phyloP scores from a whole-genome alignment of 192 early-diverging fungal genomes.

The Mortierella claussenii region DNA sequence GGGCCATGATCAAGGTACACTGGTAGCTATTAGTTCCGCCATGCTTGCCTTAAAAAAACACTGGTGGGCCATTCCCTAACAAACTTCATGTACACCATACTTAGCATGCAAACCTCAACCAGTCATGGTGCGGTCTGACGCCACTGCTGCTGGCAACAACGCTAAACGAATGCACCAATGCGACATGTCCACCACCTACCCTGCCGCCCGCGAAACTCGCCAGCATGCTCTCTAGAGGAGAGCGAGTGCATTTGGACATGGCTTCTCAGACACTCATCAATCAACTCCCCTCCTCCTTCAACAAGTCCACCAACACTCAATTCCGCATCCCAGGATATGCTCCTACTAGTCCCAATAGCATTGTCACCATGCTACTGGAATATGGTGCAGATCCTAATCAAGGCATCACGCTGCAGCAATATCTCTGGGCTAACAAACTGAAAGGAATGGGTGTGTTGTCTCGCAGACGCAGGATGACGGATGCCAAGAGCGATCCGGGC shows the following conservation, averaged over 20 bases:
- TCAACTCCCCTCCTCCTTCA: slow-evolving; percentile 26
- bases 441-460: slow-evolving; percentile 49
- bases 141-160: slow-evolving; percentile 47
- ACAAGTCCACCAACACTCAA: slow-evolving; percentile 39
- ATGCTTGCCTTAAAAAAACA: no score
- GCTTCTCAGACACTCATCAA: slow-evolving; percentile 34
- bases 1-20: slow-evolving; percentile 54
- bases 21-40: no score
- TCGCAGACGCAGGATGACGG: slow-evolving; percentile 29
- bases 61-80: no score
- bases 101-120: slow-evolving; percentile 55
- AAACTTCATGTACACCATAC: no score
- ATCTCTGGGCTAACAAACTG: slow-evolving; percentile 50
- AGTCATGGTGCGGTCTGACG: slow-evolving; percentile 56
- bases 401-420: slow-evolving; percentile 55
- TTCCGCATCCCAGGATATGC: slow-evolving; percentile 41
- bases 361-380: slow-evolving; percentile 50
- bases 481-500: slow-evolving; percentile 3
- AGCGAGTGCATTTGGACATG: slow-evolving; percentile 38
- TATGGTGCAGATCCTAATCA: slow-evolving; percentile 55
- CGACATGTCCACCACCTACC: slow-evolving; percentile 49
- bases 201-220: slow-evolving; percentile 43
- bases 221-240: slow-evolving; percentile 41
- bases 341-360: slow-evolving; percentile 46
- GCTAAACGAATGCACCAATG: slow-evolving; percentile 49